Evolutionary conservation across 805 yeast species (phyloP), one percentile per base, ranked within the genome.

Genomic region (Nakazawaea anatomiae): DNA sequence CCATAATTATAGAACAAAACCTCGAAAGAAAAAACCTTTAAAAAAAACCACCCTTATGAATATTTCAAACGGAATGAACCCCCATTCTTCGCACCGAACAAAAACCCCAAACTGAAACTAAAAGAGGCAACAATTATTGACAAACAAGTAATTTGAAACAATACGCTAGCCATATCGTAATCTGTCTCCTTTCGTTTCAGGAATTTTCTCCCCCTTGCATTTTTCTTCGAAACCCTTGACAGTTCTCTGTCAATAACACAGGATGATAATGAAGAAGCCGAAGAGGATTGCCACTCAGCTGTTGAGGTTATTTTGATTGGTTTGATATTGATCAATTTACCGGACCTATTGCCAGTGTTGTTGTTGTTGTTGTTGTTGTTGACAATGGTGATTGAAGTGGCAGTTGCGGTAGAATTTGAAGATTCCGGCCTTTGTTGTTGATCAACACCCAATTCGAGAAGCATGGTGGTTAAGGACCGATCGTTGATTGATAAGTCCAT

Each of bases 61-160:
- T 38, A 45, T 36, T 18, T 45, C 36, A 45, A 45, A 38, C 36
- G 18, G 3, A 30, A 45, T 5, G 47, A 40, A 32, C 35, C 11
- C n/a, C 11, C 10, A 46, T 31, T 42, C 40, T 30, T 46, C 4
- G 50, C 7, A 12, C 55, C 55, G 29, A 53, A 39, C 11, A 50
- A 11, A 45, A 53, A 53, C 5, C 55, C 55, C 11, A 53, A 41
- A 34, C 51, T 42, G 38, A 53, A 53, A 41, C 55, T 53, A 25
- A 50, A 42, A 11, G 53, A 46, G 4, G 53, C 53, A n/a, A 53
- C 32, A 10, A 53, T 48, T 11, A 53, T 39, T 4, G 55, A 53
- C 30, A 53, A 44, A 38, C 55, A 53, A 11, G 52, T 39, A 3
- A 53, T 43, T 29, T 53, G 55, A 38, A 53, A 50, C 36, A 53